Base-by-base conservation (phyloP, 495 filamentous ascomycete species). In the Tuber magnatum region DNA sequence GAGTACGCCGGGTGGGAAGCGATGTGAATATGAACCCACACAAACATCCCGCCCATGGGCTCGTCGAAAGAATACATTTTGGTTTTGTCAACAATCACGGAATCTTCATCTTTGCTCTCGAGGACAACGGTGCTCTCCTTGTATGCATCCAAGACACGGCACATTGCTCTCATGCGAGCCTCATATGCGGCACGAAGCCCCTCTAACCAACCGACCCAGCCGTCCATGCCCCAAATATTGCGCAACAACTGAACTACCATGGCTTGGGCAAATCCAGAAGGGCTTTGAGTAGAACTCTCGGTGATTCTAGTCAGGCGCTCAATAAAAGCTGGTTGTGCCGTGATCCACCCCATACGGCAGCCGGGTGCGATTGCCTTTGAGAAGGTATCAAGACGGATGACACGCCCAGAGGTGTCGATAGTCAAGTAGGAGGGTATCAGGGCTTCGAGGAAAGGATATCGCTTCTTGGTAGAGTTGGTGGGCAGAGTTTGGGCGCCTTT, bases 31-130 rank as follows among this genome's bases (percentile, higher is more conserved):
- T 88, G 85, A 0, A 97, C 77, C 94, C 94, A 98, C 38, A 95
- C 83, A 82, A 97, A 97, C 94, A 97, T 97, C 77, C 94, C 94
- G 24, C 90, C 94, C n/a, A 90, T 87, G 1, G 94, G 94, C 86
- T 90, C 91, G 69, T 85, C 81, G 81, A 95, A 97, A 69, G 89
- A 85, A 83, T 88, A 93, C 79, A 97, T 89, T 46, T 86, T 85
- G 0, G 87, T 88, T 80, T 91, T 92, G 68, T 89, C 88, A 16
- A 97, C 86, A 68, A 92, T 86, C 68, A 86, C 85, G 85, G 88
- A 91, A 81, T 90, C 91, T n/a, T 89, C 88, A 61, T 82, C 82
- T 48, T 86, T 85, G 1, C 81, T 75, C 22, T 76, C 80, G 35
- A 83, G 82, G 20, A 83, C 73, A 10, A 83, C 83, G 0, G 83